A percentile compares a stretch with the other conserved stretches of the same genome.
Conservation (phyloP, 2,329 filamentous ascomycete genomes). For the Epichloe amarillans region DNA sequence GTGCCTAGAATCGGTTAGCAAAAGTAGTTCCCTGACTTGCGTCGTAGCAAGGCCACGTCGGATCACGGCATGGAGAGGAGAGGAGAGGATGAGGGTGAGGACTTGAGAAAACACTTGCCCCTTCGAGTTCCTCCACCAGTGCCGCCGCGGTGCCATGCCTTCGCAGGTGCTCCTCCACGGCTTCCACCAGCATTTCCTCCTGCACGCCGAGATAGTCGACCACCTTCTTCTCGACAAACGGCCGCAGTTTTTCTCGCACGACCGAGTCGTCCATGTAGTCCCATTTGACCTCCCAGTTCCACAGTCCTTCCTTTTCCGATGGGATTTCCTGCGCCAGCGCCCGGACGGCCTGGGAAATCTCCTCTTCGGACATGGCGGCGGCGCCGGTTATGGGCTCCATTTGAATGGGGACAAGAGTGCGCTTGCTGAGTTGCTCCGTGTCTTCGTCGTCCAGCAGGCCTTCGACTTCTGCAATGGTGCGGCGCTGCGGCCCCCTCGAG, state of each 20-base stretch:
- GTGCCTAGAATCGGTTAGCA: constrained; percentile 41
- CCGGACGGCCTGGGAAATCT: constrained; percentile 67
- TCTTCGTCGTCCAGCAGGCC: constrained; percentile 92
- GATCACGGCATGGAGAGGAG: neutral
- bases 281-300: constrained; percentile 91
- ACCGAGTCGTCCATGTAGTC: constrained; percentile 72
- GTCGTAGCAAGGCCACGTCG: too few relatives aligned
- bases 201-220: constrained; percentile 93
- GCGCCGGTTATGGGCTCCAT: constrained; percentile 55
- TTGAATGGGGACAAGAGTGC: constrained; percentile 70
- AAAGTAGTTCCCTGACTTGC: neutral
- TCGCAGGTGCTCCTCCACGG: constrained; percentile 76
- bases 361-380: constrained; percentile 67
- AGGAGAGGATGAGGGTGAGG: too few relatives aligned
- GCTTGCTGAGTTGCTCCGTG: constrained; percentile 55
- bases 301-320: constrained; percentile 70
- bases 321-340: constrained; percentile 85
- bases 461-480: constrained; percentile 87
- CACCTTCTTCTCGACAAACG: constrained; percentile 97
- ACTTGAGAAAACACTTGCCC: constrained; percentile 57
- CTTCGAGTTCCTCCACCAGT: constrained; percentile 72
- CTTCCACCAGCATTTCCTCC: constrained; percentile 87
- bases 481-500: constrained; percentile 44
- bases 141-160: constrained; percentile 63
- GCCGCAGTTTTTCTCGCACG: constrained; percentile 73